A percentile compares a stretch with the other conserved stretches of the same genome.
These are phyloP conservation scores for Penicillium thymicola DNA, from an alignment of 2,329 filamentous ascomycete species.

Conservation along the genomic window DNA sequence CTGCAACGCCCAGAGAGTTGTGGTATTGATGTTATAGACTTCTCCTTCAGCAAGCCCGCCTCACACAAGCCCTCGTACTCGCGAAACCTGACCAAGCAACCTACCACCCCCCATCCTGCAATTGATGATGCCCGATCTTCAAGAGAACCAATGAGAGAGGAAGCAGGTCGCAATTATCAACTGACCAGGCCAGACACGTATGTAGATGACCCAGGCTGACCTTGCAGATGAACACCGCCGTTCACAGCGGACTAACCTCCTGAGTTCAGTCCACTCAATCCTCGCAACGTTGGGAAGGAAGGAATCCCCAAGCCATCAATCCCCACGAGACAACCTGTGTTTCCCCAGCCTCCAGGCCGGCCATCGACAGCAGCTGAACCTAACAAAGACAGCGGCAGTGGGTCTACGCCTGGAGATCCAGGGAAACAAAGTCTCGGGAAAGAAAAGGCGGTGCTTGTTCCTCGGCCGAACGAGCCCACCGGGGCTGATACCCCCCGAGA, in stretches of 20 bases:
- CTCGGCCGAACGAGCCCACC: not conserved
- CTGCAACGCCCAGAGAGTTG: slow-evolving; percentile 33
- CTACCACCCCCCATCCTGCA: not conserved
- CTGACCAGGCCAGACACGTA: not conserved
- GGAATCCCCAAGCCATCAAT: not conserved
- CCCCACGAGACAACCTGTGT: not conserved
- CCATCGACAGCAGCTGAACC: not conserved
- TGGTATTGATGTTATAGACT: slow-evolving; percentile 26
- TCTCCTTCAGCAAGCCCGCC: slow-evolving; percentile 36
- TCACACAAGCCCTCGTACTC: slow-evolving; percentile 25
- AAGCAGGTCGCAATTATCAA: not conserved
- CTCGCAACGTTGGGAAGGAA: not conserved
- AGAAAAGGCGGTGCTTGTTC: not conserved
- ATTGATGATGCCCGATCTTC: not conserved
- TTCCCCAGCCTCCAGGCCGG: not conserved
- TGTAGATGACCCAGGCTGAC: not conserved
- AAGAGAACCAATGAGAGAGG: not conserved
- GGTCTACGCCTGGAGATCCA: not conserved
- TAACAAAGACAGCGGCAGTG: not conserved
- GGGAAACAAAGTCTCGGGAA: too few relatives aligned
- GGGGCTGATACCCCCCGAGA: not conserved
- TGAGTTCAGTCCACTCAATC: not conserved
- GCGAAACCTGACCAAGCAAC: slow-evolving; percentile 12
- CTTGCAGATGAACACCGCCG: too few relatives aligned
- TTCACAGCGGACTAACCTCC: not conserved